These are phyloP conservation scores for Colletotrichum sp. DNA, from an alignment of 2,329 filamentous ascomycete genomes.

Conservation along the genomic window DNA sequence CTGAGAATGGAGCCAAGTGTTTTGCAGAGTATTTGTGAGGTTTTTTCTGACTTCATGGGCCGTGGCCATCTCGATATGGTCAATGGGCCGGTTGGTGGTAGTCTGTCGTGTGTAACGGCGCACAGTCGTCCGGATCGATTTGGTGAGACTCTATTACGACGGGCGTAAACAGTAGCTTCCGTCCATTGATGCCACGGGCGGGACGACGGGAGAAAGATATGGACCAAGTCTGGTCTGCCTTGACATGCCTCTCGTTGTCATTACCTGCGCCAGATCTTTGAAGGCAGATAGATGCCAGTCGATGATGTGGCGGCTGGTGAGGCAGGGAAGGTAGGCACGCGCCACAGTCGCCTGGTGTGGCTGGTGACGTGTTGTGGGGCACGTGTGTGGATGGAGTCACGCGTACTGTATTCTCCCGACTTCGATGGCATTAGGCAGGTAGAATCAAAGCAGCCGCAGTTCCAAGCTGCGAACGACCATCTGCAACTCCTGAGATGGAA, in stretches of 20 bases:
- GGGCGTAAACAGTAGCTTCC: neutral
- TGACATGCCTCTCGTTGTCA: neutral
- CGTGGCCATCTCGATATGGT: neutral
- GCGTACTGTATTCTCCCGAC: slow-evolving; percentile 4
- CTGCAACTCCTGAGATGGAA: slow-evolving; percentile 2
- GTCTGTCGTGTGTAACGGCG: neutral
- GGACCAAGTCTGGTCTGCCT: neutral
- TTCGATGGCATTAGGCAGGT: neutral
- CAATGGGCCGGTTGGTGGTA: neutral
- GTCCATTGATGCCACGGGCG: neutral
- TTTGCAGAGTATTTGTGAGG: neutral
- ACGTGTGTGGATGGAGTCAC: neutral
- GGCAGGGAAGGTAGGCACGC: neutral
- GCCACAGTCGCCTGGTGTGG: neutral
- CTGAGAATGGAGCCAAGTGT: neutral
- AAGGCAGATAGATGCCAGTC: neutral
- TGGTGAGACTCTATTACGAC: neutral
- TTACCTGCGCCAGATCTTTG: neutral
- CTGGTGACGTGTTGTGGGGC: neutral
- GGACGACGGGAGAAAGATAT: neutral
- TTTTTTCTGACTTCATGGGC: neutral
- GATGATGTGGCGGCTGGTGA: neutral
- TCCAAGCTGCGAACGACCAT: neutral
- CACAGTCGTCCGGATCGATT: neutral
- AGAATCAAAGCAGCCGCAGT: neutral